Percentiles rank a stretch among this genome's conserved stretches.
Conservation (phyloP, 306 rosid species). For the Rubus idaeus region DNA sequence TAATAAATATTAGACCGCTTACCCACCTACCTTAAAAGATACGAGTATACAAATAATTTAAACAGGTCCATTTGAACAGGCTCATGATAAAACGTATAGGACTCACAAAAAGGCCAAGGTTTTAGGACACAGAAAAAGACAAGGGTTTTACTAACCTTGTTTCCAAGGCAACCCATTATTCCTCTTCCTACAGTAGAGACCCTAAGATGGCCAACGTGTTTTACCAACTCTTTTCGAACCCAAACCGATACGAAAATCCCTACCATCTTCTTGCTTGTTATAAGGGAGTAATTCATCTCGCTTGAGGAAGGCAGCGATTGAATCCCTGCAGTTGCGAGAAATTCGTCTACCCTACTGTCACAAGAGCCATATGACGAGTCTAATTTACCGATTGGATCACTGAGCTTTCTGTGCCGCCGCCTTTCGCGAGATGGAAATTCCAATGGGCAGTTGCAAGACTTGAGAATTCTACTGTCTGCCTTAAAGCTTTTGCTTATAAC, state of each 20-base stretch:
- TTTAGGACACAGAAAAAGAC: too few relatives aligned
- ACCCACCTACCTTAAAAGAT: not conserved
- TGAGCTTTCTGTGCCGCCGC: conserved; percentile 48
- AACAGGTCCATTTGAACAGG: too few relatives aligned
- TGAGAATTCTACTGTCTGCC: conserved; percentile 61
- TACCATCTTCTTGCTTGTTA: conserved; percentile 90
- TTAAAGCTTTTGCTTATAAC: conserved; percentile 52
- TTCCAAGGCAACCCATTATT: conserved; percentile 88
- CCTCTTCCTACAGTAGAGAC: conserved; percentile 84
- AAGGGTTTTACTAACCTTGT: conserved; percentile 54
- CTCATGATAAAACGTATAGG: not conserved
- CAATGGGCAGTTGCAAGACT: conserved; percentile 74
- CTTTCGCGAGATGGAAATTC: conserved; percentile 51
- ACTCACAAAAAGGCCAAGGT: too few relatives aligned
- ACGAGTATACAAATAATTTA: not conserved
- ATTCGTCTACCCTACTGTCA: conserved; percentile 39
- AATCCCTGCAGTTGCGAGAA: conserved; percentile 55
- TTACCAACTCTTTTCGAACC: conserved; percentile 70
- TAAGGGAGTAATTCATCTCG: conserved; percentile 47
- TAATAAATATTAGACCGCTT: not conserved
- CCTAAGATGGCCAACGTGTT: conserved; percentile 86
- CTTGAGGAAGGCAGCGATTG: conserved; percentile 25
- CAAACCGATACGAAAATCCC: conserved; percentile 85
- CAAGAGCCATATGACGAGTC: conserved; percentile 24
- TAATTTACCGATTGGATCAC: conserved; percentile 36